A percentile compares a stretch with the other conserved stretches of the same genome.
Conservation (phyloP, 441 rosid species). For the Populus hybrid region DNA sequence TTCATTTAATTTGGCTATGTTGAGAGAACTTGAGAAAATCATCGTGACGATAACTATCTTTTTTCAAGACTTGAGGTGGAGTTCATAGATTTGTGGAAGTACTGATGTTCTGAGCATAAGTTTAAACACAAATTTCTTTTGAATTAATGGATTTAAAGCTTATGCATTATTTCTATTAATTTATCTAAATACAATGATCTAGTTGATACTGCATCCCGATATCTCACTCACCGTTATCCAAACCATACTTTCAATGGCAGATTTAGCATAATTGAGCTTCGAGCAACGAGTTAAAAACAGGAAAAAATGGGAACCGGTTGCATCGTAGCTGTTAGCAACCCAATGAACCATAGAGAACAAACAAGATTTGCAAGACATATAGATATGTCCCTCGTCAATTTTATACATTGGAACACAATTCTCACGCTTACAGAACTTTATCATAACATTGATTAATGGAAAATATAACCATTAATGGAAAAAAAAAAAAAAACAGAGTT, state of each 20-base stretch:
- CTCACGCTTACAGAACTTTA: background rate
- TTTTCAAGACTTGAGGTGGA: background rate
- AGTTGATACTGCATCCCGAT: background rate
- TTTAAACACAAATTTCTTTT: background rate
- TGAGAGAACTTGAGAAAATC: background rate
- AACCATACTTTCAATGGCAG: background rate
- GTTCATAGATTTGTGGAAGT: background rate
- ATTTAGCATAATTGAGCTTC: background rate
- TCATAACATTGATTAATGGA: background rate
- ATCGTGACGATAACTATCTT: background rate
- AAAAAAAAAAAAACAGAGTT: background rate
- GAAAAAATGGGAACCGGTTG: background rate
- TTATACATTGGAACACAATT: background rate
- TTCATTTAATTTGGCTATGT: background rate
- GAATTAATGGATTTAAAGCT: background rate
- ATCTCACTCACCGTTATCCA: background rate
- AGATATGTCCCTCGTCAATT: background rate
- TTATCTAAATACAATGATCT: background rate
- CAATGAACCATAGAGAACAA: background rate
- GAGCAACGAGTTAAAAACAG: background rate
- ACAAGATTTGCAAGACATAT: background rate
- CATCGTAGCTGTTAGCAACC: background rate
- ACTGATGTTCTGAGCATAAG: background rate
- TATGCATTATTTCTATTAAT: background rate
- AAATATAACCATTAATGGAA: background rate